A percentile compares a stretch with the other conserved stretches of the same genome.
phyloP scores from a whole-genome alignment of 1,284 basidiomycete genomes.

The Ceratobasidium sp. region DNA sequence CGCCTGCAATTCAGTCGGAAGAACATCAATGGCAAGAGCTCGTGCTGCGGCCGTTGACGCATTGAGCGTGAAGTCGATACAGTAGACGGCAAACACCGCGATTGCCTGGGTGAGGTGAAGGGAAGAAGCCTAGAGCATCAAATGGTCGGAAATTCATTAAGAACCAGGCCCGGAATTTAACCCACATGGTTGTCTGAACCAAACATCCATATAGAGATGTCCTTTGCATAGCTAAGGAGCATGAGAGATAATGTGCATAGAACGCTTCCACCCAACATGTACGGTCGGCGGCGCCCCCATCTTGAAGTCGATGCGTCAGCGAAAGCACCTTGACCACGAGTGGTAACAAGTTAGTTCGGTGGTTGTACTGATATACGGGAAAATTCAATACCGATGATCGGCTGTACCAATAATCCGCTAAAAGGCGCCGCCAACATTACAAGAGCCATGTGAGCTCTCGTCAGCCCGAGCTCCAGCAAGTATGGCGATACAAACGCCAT shows the following conservation, averaged over 20 bases:
- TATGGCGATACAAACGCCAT: slow-evolving; percentile 96
- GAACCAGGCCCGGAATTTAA: background rate
- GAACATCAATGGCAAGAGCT: slow-evolving; percentile 56
- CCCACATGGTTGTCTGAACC: background rate
- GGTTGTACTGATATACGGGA: background rate
- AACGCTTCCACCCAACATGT: slow-evolving; percentile 74
- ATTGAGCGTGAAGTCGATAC: slow-evolving; percentile 94
- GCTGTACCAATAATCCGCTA: slow-evolving; percentile 90
- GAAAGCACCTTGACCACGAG: slow-evolving; percentile 62
- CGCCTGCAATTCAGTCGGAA: slow-evolving; percentile 50
- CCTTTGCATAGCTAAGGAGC: slow-evolving; percentile 82
- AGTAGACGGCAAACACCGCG: slow-evolving; percentile 85
- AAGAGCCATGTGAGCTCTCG: slow-evolving; percentile 85
- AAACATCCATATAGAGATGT: slow-evolving; percentile 64
- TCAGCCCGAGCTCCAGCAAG: slow-evolving; percentile 85
- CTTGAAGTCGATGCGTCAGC: slow-evolving; percentile 88
- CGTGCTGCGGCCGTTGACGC: slow-evolving; percentile 63
- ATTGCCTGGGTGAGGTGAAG: slow-evolving; percentile 64
- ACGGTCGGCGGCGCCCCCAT: slow-evolving; percentile 84
- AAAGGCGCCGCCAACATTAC: slow-evolving; percentile 97
- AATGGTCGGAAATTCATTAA: slow-evolving; percentile 15
- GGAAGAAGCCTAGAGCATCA: slow-evolving; percentile 5
- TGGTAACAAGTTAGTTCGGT: background rate
- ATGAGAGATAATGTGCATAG: slow-evolving; percentile 78
- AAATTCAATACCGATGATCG: slow-evolving; percentile 67